Conservation (phyloP, 2,329 filamentous ascomycete species). For the Diaporthe nobilis region DNA sequence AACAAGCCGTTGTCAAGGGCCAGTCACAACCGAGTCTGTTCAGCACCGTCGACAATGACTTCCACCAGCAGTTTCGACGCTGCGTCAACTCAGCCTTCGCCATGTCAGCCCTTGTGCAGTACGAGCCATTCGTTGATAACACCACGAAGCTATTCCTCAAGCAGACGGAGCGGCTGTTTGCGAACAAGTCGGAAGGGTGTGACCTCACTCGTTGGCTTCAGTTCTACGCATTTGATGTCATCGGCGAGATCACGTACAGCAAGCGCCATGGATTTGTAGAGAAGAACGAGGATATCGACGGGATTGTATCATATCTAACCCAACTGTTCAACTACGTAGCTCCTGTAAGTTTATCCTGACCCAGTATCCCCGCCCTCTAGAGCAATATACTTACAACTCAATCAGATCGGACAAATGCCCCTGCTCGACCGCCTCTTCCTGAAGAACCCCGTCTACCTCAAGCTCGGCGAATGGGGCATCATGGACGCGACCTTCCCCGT, state of each 20-base stretch:
- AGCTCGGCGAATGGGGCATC: conserved; percentile 76
- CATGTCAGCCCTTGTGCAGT: conserved; percentile 83
- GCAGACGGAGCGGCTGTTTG: conserved; percentile 71
- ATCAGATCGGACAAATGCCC: conserved; percentile 78
- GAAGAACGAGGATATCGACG: conserved; percentile 80
- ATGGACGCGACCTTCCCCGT: conserved; percentile 80
- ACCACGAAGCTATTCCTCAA: conserved; percentile 79
- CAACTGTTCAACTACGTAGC: conserved; percentile 79
- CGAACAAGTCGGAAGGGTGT: conserved; percentile 61
- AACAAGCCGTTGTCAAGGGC: conserved; percentile 80
- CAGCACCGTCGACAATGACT: conserved; percentile 80
- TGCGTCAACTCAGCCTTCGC: conserved; percentile 83
- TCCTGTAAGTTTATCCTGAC: conserved; percentile 64
- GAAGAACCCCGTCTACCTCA: conserved; percentile 82
- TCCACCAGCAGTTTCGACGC: conserved; percentile 81
- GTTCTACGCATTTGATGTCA: conserved; percentile 87
- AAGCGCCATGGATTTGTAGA: conserved; percentile 84
- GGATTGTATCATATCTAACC: conserved; percentile 76
- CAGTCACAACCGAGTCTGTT: conserved; percentile 80
- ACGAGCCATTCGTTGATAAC: conserved; percentile 85
- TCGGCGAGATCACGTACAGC: conserved; percentile 82
- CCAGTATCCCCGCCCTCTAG: background rate
- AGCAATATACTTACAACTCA: background rate
- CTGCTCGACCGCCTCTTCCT: conserved; percentile 77
- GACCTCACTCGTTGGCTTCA: conserved; percentile 82